Evolutionary conservation across 2,329 filamentous ascomycete genomes (phyloP).

Genomic region (Ophiognomonia clavigignenti-juglandacearum): DNA sequence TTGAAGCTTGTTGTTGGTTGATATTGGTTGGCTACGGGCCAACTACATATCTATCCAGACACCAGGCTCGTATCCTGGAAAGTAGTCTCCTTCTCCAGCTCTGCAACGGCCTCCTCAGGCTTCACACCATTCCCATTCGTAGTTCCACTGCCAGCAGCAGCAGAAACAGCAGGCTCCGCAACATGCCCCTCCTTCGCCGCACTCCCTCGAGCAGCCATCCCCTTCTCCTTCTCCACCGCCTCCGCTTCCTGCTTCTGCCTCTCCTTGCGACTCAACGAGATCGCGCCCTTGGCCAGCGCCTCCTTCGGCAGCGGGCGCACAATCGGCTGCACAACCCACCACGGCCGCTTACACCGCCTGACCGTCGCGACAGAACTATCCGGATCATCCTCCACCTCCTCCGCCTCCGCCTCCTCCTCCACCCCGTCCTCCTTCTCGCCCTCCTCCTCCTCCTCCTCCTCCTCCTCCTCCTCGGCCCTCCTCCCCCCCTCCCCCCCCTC

Average conservation of each 20-base stretch:
- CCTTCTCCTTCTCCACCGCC: slow-evolving; percentile 26
- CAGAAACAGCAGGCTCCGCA: not conserved
- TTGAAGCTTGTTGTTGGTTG: too few relatives aligned
- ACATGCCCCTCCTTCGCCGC: not conserved
- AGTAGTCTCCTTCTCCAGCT: slow-evolving; percentile 9
- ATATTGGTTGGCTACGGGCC: too few relatives aligned
- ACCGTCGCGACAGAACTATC: slow-evolving; percentile 65
- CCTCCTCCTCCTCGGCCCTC: too few relatives aligned
- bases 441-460: too few relatives aligned
- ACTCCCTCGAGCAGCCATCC: slow-evolving; percentile 17
- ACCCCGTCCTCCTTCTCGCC: too few relatives aligned
- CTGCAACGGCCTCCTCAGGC: not conserved
- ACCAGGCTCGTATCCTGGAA: slow-evolving; percentile 11
- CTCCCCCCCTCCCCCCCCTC: too few relatives aligned
- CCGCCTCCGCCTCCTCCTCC: too few relatives aligned
- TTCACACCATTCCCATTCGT: not conserved
- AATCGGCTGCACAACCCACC: slow-evolving; percentile 87
- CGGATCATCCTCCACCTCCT: slow-evolving; percentile 38
- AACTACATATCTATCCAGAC: too few relatives aligned
- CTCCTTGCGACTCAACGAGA: slow-evolving; percentile 69
- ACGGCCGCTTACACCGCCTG: slow-evolving; percentile 71
- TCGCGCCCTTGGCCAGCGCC: slow-evolving; percentile 74
- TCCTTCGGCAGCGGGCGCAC: slow-evolving; percentile 83
- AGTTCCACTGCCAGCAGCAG: not conserved
- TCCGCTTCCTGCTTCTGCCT: slow-evolving; percentile 38